Conservation (phyloP, 2,329 filamentous ascomycete species). For the Leptographium procerum region DNA sequence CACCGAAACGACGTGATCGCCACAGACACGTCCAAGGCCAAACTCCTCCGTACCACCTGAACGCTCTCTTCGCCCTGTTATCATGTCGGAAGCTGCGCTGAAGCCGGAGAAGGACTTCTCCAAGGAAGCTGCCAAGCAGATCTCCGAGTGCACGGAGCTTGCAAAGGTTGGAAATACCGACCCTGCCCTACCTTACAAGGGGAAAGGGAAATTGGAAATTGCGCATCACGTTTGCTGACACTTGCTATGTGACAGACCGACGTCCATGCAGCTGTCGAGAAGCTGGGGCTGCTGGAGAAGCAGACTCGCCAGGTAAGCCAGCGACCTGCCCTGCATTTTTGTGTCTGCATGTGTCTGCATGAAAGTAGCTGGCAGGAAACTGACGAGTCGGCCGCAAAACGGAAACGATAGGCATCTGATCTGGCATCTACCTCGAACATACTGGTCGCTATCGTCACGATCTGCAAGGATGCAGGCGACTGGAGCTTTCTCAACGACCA, state of each 20-base stretch:
- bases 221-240: neutral
- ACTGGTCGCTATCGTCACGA: slow-evolving; percentile 77
- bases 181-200: neutral
- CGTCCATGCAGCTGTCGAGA: slow-evolving; percentile 81
- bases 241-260: slow-evolving; percentile 43
- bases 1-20: neutral
- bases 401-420: slow-evolving; percentile 63
- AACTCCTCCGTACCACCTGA: neutral
- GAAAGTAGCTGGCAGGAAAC: neutral
- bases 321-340: slow-evolving; percentile 6
- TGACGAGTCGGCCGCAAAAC: neutral
- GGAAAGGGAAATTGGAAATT: too few relatives aligned
- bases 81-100: slow-evolving; percentile 71
- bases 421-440: slow-evolving; percentile 87
- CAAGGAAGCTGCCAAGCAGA: slow-evolving; percentile 85
- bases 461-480: slow-evolving; percentile 86
- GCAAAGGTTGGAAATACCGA: slow-evolving; percentile 52
- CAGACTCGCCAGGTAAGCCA: slow-evolving; percentile 78
- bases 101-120: slow-evolving; percentile 99
- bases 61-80: slow-evolving; percentile 12
- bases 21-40: neutral
- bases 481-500: slow-evolving; percentile 96
- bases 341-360: too few relatives aligned
- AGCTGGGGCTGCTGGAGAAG: slow-evolving; percentile 85
- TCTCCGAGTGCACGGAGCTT: slow-evolving; percentile 82